These are phyloP conservation scores for Cronartium ribicola DNA, from an alignment of 1,284 basidiomycete species.

Conservation along the genomic window DNA sequence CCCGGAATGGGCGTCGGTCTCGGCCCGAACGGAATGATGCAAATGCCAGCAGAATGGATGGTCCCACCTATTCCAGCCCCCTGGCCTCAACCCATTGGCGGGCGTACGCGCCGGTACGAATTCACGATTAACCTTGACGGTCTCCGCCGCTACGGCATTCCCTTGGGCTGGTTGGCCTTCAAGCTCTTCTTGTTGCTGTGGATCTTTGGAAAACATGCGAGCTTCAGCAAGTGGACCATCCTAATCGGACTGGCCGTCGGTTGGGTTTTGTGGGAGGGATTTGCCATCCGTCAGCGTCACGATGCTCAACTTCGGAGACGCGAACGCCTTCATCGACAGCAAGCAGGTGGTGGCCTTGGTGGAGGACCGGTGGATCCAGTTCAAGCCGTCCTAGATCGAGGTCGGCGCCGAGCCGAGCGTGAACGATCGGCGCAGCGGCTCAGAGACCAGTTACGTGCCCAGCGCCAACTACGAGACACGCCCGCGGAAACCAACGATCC, in stretches of 20 bases:
- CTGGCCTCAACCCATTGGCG: constrained; percentile 27
- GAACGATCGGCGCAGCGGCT: constrained; percentile 18
- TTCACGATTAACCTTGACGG: constrained; percentile 50
- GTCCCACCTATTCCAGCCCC: constrained; percentile 10
- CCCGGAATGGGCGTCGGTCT: constrained; percentile 17
- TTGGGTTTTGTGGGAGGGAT: constrained; percentile 49
- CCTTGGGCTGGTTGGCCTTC: constrained; percentile 47
- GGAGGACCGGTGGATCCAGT: constrained; percentile 30
- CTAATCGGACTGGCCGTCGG: constrained; percentile 45
- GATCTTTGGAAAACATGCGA: constrained; percentile 49
- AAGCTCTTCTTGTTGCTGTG: constrained; percentile 48
- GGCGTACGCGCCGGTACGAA: constrained; percentile 35
- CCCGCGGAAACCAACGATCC: background rate
- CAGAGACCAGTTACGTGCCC: constrained; percentile 5
- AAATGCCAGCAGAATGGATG: constrained; percentile 9
- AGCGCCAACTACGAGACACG: constrained; percentile 16
- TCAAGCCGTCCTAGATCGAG: constrained; percentile 41
- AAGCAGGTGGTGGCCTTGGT: constrained; percentile 13
- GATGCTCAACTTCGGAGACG: constrained; percentile 32
- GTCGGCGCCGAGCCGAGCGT: constrained; percentile 32
- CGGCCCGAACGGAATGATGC: constrained; percentile 13
- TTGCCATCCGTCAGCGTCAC: constrained; percentile 42
- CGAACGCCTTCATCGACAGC: constrained; percentile 34
- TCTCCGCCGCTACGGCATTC: constrained; percentile 46
- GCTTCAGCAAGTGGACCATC: constrained; percentile 44